A percentile compares a stretch with the other conserved stretches of the same genome.
phyloP scores from a whole-genome alignment of 106 monocot species.

The Dactylorhiza incarnata region DNA sequence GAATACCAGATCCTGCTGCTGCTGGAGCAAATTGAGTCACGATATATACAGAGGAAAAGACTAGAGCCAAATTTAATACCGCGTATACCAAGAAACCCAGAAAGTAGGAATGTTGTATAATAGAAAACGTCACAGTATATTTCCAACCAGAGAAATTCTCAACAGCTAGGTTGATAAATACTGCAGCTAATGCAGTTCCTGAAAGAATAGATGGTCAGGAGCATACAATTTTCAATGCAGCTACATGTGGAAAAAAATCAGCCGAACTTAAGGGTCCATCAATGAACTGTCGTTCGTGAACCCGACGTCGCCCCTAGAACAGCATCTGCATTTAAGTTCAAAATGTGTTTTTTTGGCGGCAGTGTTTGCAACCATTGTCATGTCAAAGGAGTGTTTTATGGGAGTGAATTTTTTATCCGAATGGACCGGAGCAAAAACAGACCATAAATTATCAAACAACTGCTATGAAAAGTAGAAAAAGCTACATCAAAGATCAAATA shows the following conservation, averaged over 20 bases:
- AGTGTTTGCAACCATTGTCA: no score
- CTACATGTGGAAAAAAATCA: neutral
- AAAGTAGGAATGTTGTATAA: slow-evolving; percentile 89
- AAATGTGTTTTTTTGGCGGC: no score
- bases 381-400: no score
- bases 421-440: no score
- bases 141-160: slow-evolving; percentile 99
- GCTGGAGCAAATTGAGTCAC: slow-evolving; percentile 96
- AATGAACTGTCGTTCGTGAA: no score
- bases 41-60: slow-evolving; percentile 81
- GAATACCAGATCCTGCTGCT: slow-evolving; percentile 99
- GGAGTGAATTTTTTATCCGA: no score
- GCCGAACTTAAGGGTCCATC: neutral
- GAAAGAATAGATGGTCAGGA: slow-evolving; percentile 10
- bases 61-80: slow-evolving; percentile 79
- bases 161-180: slow-evolving; percentile 96
- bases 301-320: no score
- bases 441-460: neutral
- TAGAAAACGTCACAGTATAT: slow-evolving; percentile 81
- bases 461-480: neutral
- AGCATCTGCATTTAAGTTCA: no score
- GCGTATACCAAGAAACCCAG: slow-evolving; percentile 80
- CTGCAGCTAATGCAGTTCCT: slow-evolving; percentile 94
- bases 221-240: neutral
- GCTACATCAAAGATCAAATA: neutral